Evolutionary conservation across 1,284 basidiomycete genomes (phyloP), one percentile per base, ranked within the genome.

Genomic region (Rhodofomes roseus): DNA sequence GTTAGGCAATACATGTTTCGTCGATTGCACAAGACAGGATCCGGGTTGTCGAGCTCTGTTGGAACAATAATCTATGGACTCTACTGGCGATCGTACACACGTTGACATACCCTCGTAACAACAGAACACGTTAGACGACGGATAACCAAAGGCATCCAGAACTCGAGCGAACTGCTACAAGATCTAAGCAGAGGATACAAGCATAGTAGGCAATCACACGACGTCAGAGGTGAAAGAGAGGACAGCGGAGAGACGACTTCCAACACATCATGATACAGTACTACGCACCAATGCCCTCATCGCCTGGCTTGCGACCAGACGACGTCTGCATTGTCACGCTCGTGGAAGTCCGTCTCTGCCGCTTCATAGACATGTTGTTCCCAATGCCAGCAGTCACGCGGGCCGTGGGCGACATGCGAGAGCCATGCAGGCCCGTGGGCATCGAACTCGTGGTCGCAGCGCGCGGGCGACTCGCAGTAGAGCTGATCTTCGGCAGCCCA

Each of bases 331-430:
- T 60, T 55, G 70, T 66, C 73, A 80, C 65, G 77, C 80, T 77
- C 11, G 81, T 79, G 58, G 89, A 90, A 65, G 86, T 87, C 79
- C 90, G 84, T 77, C 90, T 79, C 70, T 92, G 90, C 63, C 90
- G 79, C 75, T 92, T 92, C 82, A 92, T 81, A 41, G 87, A 81
- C 51, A 80, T 67, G 44, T 79, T 70, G 29, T 76, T 74, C 57
- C 71, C 66, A 34, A 71, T 68, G 50, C 71, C 73, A 48, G 65
- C 60, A 14, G 68, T 66, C 23, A 67, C 66, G 55, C 76, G 72
- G 51, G 67, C 71, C 25, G 65, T 69, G 25, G 78, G 76, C 43
- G 76, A 71, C 48, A 75, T 67, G 43, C 81, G 75, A 11, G 76
- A 74, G 54, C 76, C 76, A 1, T 77, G 68, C 53, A 79, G 66